Base-by-base conservation (phyloP, 1,139 yeast species). In the Magnusiomyces paraingens region DNA sequence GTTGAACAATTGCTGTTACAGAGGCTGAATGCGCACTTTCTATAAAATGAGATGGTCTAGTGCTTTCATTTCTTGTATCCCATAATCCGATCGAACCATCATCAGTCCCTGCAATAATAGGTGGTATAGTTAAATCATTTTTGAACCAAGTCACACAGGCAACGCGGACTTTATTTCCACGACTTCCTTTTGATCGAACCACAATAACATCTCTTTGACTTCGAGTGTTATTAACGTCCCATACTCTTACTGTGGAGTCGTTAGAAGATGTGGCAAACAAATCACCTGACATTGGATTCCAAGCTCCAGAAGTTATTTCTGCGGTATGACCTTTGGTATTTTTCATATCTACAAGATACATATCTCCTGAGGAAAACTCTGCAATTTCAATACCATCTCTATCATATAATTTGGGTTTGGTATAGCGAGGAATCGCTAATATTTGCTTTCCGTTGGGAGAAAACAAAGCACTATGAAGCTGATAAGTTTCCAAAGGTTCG, bases 271-370 rank as follows among this genome's bases (percentile, higher is more conserved):
- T 71, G 6, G 64, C 62, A 55, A 71, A 71, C 8, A 55, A 43
- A 2, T 50, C 45, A 40, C 52, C 56, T 3, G 53, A 49, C 2
- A n/a, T 32, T 1, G 70, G 70, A 42, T 63, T 60, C 74, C 74
- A 71, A n/a, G 59, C 57, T 1, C 66, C 74, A 18, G 62, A 52
- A 0, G 71, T 62, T 17, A 71, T 59, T 47, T 65, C 70, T 1
- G 72, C 69, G 1, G 64, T 61, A 59, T 71, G 75, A 6, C 75
- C 75, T 49, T 64, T 66, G 1, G 75, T 71, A 56, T 69, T 69
- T 52, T 64, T 65, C 66, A 70, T 62, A 53, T 71, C 74, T 26
- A 69, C 66, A 14, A 71, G 58, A 55, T 71, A 71, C 67, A 69
- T 68, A 49, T 71, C 75, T 4, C 75, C 75, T 1, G 65, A 59